These are phyloP conservation scores for Saccharomyces mikatae DNA, from an alignment of 805 yeast species.

Conservation along the genomic window DNA sequence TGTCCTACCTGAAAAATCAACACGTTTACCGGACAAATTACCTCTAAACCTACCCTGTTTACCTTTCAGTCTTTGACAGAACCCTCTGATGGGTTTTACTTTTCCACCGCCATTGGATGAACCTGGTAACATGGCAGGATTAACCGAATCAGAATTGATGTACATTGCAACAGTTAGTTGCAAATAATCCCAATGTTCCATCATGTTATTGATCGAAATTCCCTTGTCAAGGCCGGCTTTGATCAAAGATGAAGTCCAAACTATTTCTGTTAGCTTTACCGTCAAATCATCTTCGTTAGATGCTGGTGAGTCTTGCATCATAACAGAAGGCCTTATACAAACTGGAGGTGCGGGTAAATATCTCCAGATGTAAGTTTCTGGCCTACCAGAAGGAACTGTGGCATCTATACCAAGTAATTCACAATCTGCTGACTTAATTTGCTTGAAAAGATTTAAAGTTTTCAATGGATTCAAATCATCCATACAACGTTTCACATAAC, in stretches of 20 bases:
- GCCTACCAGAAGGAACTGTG: constrained; percentile 71
- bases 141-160: constrained; percentile 89
- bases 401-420: constrained; percentile 89
- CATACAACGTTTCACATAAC: constrained; percentile 74
- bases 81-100: constrained; percentile 77
- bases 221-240: constrained; percentile 94
- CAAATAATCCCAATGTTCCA: constrained; percentile 98
- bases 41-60: constrained; percentile 99
- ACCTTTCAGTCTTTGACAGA: constrained; percentile 95
- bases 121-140: constrained; percentile 70
- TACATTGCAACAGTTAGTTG: constrained; percentile 96
- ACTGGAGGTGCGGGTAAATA: constrained; percentile 98
- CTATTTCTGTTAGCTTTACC: constrained; percentile 90
- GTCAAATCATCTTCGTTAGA: constrained; percentile 97
- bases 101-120: constrained; percentile 44
- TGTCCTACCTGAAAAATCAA: constrained; percentile 95
- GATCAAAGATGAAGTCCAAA: constrained; percentile 91
- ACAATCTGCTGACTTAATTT: constrained; percentile 78
- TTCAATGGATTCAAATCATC: constrained; percentile 93
- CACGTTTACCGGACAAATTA: constrained; percentile 95
- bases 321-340: constrained; percentile 94
- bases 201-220: constrained; percentile 79
- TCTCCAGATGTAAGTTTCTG: constrained; percentile 95
- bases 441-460: constrained; percentile 79
- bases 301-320: constrained; percentile 81